These are phyloP conservation scores for Gossypium bickii DNA, from an alignment of 345 rosid genomes.

Conservation along the genomic window DNA sequence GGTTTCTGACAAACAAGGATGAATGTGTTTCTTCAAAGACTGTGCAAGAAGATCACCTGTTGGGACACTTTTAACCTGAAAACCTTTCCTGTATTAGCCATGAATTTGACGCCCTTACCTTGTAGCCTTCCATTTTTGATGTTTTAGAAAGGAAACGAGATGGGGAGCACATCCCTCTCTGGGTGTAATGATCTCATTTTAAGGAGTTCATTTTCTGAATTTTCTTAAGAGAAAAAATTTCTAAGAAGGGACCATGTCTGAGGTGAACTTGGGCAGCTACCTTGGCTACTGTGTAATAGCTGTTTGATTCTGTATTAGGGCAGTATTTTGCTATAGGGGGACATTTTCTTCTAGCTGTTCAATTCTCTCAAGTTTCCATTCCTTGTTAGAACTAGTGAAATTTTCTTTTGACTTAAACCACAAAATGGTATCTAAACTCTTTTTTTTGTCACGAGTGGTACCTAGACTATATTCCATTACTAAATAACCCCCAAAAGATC, in stretches of 20 bases:
- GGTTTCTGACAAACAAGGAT: neutral
- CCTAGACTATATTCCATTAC: no score
- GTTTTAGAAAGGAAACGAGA: neutral
- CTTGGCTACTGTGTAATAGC: neutral
- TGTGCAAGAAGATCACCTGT: neutral
- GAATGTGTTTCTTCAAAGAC: neutral
- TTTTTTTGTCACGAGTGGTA: no score
- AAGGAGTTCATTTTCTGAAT: neutral
- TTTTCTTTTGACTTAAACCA: no score
- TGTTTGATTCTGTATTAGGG: neutral
- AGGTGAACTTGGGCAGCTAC: neutral
- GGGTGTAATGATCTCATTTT: neutral
- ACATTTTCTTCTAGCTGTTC: neutral
- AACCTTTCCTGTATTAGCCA: neutral
- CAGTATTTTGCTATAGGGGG: neutral
- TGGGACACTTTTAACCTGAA: neutral
- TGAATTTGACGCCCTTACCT: neutral
- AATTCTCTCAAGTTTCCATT: neutral
- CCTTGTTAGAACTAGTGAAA: neutral
- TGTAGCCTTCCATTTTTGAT: neutral
- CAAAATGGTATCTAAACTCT: no score
- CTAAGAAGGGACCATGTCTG: neutral
- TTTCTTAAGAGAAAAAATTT: neutral
- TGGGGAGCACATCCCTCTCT: neutral
- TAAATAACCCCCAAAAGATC: no score